Conservation (phyloP, 176 grass and related monocot genomes). For the Oryza longistaminata region DNA sequence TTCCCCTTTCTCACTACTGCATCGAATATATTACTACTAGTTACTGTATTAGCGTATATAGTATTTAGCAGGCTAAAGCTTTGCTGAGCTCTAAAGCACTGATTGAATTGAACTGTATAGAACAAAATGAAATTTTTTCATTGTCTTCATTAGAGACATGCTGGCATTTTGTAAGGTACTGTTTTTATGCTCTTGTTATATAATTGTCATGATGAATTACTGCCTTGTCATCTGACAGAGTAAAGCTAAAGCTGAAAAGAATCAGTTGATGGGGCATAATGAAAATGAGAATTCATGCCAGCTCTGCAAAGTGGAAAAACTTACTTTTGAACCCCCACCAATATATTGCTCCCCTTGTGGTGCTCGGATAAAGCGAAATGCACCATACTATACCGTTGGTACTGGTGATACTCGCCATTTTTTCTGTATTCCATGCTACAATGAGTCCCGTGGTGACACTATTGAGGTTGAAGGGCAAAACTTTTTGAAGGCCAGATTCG, state of each 20-base stretch:
- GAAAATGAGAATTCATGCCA: conserved; percentile 99
- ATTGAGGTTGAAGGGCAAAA: conserved; percentile 78
- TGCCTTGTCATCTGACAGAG: conserved; percentile 63
- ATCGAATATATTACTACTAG: background rate
- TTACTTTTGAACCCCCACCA: conserved; percentile 93
- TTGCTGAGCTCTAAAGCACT: conserved; percentile 1
- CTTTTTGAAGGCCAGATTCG: conserved; percentile 71
- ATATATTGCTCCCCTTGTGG: conserved; percentile 99
- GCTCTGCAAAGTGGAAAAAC: conserved; percentile 97
- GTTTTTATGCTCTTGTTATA: conserved; percentile 21
- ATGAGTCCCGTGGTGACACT: conserved; percentile 83
- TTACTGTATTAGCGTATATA: too few relatives aligned
- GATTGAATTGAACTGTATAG: conserved; percentile 6
- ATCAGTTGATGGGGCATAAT: conserved; percentile 74
- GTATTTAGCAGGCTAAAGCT: background rate
- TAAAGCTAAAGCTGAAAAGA: conserved; percentile 99
- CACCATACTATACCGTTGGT: conserved; percentile 87
- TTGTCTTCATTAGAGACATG: conserved; percentile 5
- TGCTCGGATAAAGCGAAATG: conserved; percentile 93
- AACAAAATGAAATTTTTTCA: background rate
- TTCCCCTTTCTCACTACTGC: background rate
- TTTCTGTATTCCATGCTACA: conserved; percentile 92
- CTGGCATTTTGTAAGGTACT: conserved; percentile 2
- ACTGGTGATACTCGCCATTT: conserved; percentile 84
- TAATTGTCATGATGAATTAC: conserved; percentile 33